Percentiles rank a stretch among this genome's conserved stretches.
phyloP scores from a whole-genome alignment of 495 filamentous ascomycete species.

The Lasiosphaeriaceae sp. region DNA sequence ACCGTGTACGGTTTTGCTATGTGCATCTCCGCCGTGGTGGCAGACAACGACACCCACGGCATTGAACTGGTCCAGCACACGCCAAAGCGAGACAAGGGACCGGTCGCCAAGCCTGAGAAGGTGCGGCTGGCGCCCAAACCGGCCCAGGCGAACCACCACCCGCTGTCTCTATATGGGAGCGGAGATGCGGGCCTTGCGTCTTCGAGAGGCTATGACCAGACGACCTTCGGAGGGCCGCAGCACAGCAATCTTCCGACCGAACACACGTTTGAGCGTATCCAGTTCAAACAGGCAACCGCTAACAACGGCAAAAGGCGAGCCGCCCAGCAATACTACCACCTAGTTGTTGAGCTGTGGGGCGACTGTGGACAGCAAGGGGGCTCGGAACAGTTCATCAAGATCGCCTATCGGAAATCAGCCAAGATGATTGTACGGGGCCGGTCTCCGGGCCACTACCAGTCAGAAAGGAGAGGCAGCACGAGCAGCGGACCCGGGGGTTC shows the following conservation, averaged over 20 bases:
- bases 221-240: slow-evolving; percentile 29
- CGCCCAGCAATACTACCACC: slow-evolving; percentile 89
- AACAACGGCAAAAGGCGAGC: slow-evolving; percentile 94
- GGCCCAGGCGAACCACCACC: slow-evolving; percentile 45
- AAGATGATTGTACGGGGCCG: slow-evolving; percentile 92
- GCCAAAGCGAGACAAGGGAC: slow-evolving; percentile 90
- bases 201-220: slow-evolving; percentile 36
- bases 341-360: slow-evolving; percentile 84
- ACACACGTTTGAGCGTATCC: slow-evolving; percentile 86
- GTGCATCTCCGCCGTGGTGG: slow-evolving; percentile 83
- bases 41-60: slow-evolving; percentile 68
- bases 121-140: slow-evolving; percentile 65
- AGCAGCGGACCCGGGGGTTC: slow-evolving; percentile 69
- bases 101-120: slow-evolving; percentile 71
- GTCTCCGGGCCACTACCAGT: slow-evolving; percentile 90
- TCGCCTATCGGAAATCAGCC: slow-evolving; percentile 74
- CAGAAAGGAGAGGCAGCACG: slow-evolving; percentile 68
- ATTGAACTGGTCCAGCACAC: slow-evolving; percentile 93
- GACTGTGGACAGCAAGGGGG: slow-evolving; percentile 54
- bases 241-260: slow-evolving; percentile 46
- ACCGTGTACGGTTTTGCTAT: slow-evolving; percentile 70
- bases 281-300: slow-evolving; percentile 93
- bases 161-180: slow-evolving; percentile 28
- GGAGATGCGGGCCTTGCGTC: slow-evolving; percentile 36
- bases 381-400: slow-evolving; percentile 60